Evolutionary conservation across 2,329 filamentous ascomycete species (phyloP).

Genomic region (Pyrenophora tritici-repentis): DNA sequence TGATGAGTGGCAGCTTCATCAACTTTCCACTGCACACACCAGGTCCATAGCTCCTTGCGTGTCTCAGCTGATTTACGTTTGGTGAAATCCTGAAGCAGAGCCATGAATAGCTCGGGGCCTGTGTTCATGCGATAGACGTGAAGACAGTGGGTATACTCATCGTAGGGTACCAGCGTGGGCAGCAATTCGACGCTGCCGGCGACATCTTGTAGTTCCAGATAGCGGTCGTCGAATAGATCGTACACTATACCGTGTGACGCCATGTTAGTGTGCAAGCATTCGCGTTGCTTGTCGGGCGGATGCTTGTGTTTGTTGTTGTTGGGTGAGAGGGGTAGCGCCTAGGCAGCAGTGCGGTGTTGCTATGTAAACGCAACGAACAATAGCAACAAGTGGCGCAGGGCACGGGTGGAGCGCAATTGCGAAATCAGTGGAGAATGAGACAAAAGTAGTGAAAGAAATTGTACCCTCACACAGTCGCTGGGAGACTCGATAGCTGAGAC

Average conservation of each 20-base stretch:
- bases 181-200: constrained; percentile 35
- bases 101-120: constrained; percentile 32
- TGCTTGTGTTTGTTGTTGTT: background rate
- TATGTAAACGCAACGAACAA: constrained; percentile 11
- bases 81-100: constrained; percentile 38
- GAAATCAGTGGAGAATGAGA: background rate
- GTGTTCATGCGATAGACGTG: constrained; percentile 37
- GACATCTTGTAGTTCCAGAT: constrained; percentile 40
- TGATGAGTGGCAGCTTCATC: constrained; percentile 6
- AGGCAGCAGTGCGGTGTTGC: constrained; percentile 7
- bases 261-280: constrained; percentile 19
- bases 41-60: constrained; percentile 40
- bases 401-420: background rate
- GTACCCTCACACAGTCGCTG: background rate
- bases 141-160: constrained; percentile 30
- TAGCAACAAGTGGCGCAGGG: constrained; percentile 3
- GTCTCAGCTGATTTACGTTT: constrained; percentile 20
- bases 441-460: background rate
- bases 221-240: constrained; percentile 40
- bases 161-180: constrained; percentile 39
- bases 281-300: background rate
- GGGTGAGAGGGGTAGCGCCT: background rate
- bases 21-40: constrained; percentile 41
- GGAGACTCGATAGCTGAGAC: background rate
- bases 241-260: constrained; percentile 36